Conservation (phyloP, 1,284 basidiomycete genomes). For the Marasmius sp. region DNA sequence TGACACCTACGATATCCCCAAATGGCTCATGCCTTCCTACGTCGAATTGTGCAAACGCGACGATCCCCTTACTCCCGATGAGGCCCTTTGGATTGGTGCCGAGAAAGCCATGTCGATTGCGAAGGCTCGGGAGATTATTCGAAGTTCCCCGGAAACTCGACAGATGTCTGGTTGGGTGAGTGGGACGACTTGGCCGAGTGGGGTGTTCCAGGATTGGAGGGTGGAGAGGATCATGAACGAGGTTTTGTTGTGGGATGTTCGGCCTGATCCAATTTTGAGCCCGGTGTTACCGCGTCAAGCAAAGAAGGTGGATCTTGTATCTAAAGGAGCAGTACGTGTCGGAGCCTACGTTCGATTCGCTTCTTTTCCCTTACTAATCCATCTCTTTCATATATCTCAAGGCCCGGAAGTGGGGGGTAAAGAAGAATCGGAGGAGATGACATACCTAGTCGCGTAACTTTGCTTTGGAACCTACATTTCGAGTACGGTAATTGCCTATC, state of each 20-base stretch:
- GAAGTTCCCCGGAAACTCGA: neutral
- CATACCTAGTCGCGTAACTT: too few species aligned
- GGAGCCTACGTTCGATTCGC: too few species aligned
- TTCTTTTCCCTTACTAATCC: too few species aligned
- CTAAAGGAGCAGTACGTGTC: too few species aligned
- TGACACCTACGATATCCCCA: constrained; percentile 31
- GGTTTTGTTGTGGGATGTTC: neutral
- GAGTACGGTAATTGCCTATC: too few species aligned
- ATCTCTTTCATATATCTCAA: too few species aligned
- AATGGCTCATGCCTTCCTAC: constrained; percentile 40
- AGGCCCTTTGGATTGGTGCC: constrained; percentile 35
- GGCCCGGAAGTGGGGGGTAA: too few species aligned
- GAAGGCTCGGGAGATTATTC: constrained; percentile 22
- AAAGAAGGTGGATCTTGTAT: too few species aligned
- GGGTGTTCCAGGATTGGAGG: neutral
- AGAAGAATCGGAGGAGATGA: too few species aligned
- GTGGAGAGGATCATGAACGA: neutral
- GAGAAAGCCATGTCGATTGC: constrained; percentile 24
- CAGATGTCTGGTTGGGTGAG: neutral
- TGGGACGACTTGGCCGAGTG: neutral
- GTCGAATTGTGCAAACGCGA: constrained; percentile 33
- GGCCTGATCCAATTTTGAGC: too few species aligned
- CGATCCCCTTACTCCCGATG: constrained; percentile 30
- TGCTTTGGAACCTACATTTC: too few species aligned
- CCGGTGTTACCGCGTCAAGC: too few species aligned